Evolutionary conservation across 2,329 filamentous ascomycete genomes (phyloP), one percentile per base, ranked within the genome.

Genomic region (Colletotrichum orbiculare): DNA sequence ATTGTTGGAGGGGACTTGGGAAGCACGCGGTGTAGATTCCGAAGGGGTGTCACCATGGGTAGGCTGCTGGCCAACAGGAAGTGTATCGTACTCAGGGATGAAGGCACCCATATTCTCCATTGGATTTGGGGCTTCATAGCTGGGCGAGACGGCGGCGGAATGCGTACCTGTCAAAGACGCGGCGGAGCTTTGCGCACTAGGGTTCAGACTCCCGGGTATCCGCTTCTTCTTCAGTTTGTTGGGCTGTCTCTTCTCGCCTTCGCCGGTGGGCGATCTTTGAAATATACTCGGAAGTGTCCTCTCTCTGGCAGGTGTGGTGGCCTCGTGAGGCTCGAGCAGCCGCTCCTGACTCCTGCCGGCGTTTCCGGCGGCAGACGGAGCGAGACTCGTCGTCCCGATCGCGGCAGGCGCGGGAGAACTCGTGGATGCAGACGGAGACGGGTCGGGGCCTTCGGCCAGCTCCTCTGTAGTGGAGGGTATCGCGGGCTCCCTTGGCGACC

Each of bases 141-240:
- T 76, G 2, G 86, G 85, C 6, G 85, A 86, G 2, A 77, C 76
- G 9, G 78, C 73, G 47, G 79, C 76, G 11, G 81, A 82, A 43
- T 76, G 75, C 46, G 65, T 59, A 54, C 82, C 77, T 6, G 80
- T 75, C 13, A 97, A 81, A 8, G 94, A 97, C 13, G 91, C 87
- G 7, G 87, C 91, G 13, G 96, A 98, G 73, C 94, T 97, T 69
- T 97, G 94, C 0, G 95, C 94, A 74, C 95, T 97, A 17, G 90
- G 90, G 70, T 93, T 94, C 25, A 91, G 79, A 72, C 92, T 93
- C 46, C 89, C 90, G 0, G 92, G 90, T 60, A 91, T 82, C 68
- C 89, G 85, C 77, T 93, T 97, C 82, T 98, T 98, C 76, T 91
- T 91, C 55, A 99, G 81, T 77, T 97, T 97, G 73, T 97, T 97